Evolutionary conservation across 345 rosid species (phyloP).

Genomic region (Excoecaria cochinchinensis): DNA sequence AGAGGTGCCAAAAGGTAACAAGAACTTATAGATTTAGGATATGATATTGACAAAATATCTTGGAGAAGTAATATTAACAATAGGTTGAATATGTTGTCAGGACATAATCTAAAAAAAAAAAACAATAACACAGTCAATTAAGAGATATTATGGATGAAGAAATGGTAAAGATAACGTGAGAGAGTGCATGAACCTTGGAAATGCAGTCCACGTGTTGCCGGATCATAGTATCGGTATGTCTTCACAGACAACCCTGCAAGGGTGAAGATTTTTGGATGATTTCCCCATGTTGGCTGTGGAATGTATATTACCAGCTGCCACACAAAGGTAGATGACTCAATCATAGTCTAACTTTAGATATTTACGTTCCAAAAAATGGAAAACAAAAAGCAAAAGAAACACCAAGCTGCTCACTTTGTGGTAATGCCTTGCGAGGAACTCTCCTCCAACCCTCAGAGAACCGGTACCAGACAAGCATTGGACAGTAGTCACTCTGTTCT

Average conservation of each 20-base stretch:
- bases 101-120: neutral
- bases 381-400: neutral
- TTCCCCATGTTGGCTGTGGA: constrained; percentile 89
- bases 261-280: constrained; percentile 69
- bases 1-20: neutral
- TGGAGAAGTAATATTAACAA: neutral
- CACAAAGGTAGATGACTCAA: constrained; percentile 14
- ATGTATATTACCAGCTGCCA: constrained; percentile 67
- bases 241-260: constrained; percentile 69
- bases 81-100: neutral
- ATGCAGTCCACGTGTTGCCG: constrained; percentile 75
- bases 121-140: neutral
- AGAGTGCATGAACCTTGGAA: constrained; percentile 52
- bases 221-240: constrained; percentile 78
- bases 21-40: neutral
- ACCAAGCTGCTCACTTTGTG: constrained; percentile 44
- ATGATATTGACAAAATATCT: neutral
- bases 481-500: constrained; percentile 77
- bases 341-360: neutral
- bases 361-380: neutral
- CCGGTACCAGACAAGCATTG: constrained; percentile 98
- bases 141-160: neutral
- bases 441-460: constrained; percentile 93
- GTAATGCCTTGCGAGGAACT: constrained; percentile 81
- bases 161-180: neutral